These are phyloP conservation scores for Colletotrichum ledebouriae DNA, from an alignment of 2,329 filamentous ascomycete species.

Conservation along the genomic window DNA sequence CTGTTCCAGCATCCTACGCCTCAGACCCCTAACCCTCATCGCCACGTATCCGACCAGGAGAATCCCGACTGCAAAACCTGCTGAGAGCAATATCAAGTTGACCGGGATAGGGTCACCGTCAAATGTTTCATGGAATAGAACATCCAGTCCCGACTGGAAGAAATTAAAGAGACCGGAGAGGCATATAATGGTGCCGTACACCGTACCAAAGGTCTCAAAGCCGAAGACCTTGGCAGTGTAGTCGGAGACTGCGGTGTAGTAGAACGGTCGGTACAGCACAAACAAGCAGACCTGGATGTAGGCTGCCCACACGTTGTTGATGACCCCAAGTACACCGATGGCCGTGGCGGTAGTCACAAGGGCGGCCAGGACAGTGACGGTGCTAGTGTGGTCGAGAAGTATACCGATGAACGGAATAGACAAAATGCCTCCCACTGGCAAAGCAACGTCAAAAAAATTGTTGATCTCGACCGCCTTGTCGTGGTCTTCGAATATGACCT, in stretches of 20 bases:
- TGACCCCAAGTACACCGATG: constrained; percentile 82
- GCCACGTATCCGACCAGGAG: constrained; percentile 76
- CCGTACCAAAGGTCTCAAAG: constrained; percentile 90
- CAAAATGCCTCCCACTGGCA: constrained; percentile 86
- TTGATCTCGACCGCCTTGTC: constrained; percentile 78
- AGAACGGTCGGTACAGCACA: constrained; percentile 87
- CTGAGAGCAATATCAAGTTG: constrained; percentile 75
- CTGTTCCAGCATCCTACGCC: constrained; percentile 46
- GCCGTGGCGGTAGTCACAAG: constrained; percentile 79
- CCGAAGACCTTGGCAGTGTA: constrained; percentile 94
- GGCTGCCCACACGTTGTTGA: constrained; percentile 77
- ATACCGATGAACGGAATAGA: constrained; percentile 88
- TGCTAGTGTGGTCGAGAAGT: constrained; percentile 82
- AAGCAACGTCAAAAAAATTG: constrained; percentile 82
- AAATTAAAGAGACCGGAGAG: constrained; percentile 88
- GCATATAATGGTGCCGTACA: constrained; percentile 94
- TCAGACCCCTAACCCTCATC: constrained; percentile 54
- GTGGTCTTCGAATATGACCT: constrained; percentile 76
- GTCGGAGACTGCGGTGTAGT: constrained; percentile 92
- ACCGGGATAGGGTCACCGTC: constrained; percentile 80
- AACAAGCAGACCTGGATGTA: constrained; percentile 85
- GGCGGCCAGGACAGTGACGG: constrained; percentile 75
- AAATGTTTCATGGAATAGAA: constrained; percentile 81
- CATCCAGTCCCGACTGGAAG: constrained; percentile 83
- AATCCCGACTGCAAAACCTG: constrained; percentile 74